Conservation (phyloP, 768 basidiomycete genomes). For the Agaricus sinodeliciosus region DNA sequence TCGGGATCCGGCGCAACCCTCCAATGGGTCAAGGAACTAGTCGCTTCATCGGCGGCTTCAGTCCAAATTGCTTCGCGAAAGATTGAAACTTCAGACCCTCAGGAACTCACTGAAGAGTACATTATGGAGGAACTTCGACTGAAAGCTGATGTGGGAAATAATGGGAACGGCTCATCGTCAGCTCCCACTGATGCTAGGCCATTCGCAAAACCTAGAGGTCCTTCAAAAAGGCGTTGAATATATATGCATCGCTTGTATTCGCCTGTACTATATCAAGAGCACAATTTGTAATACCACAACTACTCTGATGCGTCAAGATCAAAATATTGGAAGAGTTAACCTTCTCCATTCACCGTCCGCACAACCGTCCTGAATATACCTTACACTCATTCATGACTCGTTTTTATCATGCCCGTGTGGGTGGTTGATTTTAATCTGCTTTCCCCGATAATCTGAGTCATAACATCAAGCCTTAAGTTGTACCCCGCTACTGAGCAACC, state of each 20-base stretch:
- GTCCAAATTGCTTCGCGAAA: conserved; percentile 46
- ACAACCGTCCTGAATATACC: no score
- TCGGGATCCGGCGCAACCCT: conserved; percentile 56
- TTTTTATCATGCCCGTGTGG: no score
- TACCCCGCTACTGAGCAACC: not conserved
- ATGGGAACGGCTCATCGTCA: conserved; percentile 8
- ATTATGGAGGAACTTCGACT: conserved; percentile 53
- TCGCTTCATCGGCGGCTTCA: conserved; percentile 34
- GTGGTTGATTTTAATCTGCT: no score
- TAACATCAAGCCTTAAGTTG: no score
- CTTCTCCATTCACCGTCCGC: no score
- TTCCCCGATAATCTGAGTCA: no score
- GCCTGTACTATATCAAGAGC: no score
- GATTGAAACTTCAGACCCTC: conserved; percentile 79
- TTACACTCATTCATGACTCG: no score
- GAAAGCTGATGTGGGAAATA: not conserved
- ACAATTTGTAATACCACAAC: no score
- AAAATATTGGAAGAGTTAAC: no score
- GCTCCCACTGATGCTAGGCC: conserved; percentile 30
- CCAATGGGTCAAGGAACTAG: conserved; percentile 46
- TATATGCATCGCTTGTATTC: not conserved
- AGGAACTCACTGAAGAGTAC: conserved; percentile 60
- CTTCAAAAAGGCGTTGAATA: conserved; percentile 41
- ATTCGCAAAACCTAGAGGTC: conserved; percentile 70
- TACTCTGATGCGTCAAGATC: no score